Conservation (phyloP, 1,284 basidiomycete species). For the Boletus semigastroideus region DNA sequence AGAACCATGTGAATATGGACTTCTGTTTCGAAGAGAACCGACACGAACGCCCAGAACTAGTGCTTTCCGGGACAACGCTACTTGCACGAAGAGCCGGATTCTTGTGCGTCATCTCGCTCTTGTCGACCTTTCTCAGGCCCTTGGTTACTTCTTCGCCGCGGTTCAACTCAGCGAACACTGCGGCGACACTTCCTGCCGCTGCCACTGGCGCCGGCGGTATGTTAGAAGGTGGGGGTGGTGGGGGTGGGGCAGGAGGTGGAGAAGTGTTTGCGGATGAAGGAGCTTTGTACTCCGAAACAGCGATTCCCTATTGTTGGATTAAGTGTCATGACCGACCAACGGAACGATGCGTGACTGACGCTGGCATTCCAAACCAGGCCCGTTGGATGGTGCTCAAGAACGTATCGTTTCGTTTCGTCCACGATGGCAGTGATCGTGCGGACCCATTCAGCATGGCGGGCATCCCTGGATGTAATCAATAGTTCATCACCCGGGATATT, state of each 20-base stretch:
- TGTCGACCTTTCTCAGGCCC: slow-evolving; percentile 90
- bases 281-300: slow-evolving; percentile 56
- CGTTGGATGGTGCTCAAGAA: slow-evolving; percentile 85
- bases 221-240: slow-evolving; percentile 52
- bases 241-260: slow-evolving; percentile 37
- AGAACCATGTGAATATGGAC: neutral
- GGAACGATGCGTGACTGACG: slow-evolving; percentile 41
- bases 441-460: slow-evolving; percentile 91
- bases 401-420: slow-evolving; percentile 81
- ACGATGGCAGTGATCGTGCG: slow-evolving; percentile 71
- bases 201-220: slow-evolving; percentile 42
- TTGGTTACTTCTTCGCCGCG: slow-evolving; percentile 89
- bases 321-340: neutral
- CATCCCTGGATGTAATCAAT: slow-evolving; percentile 57
- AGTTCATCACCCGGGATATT: neutral
- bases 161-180: slow-evolving; percentile 94
- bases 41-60: slow-evolving; percentile 38
- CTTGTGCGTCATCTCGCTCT: slow-evolving; percentile 98
- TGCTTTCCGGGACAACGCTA: slow-evolving; percentile 57
- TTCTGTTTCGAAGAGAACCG: neutral
- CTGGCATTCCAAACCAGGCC: slow-evolving; percentile 90
- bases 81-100: slow-evolving; percentile 83
- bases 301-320: slow-evolving; percentile 52
- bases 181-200: slow-evolving; percentile 63
- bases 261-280: slow-evolving; percentile 34